Conservation (phyloP, 1,284 basidiomycete species). For the Sanghuangporus sanghuang region DNA sequence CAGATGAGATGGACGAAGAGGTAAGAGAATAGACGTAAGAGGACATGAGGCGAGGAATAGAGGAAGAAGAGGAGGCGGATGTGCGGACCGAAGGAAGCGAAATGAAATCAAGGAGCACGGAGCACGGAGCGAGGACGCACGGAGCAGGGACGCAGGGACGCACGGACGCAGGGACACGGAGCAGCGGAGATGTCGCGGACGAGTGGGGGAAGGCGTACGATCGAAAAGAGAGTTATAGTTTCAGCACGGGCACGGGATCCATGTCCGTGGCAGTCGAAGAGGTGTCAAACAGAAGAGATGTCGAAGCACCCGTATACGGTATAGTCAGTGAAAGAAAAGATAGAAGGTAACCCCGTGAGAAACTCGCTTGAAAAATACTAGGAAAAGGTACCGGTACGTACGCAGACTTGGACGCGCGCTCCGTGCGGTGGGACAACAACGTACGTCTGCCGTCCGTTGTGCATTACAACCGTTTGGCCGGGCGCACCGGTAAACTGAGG, state of each 20-base stretch:
- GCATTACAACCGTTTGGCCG: constrained; percentile 12
- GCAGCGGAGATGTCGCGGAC: not conserved
- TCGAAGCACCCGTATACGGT: not conserved
- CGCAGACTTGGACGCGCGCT: constrained; percentile 12
- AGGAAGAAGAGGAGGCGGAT: not conserved
- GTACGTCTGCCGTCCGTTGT: constrained; percentile 11
- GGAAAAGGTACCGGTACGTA: not conserved
- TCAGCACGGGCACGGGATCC: not conserved
- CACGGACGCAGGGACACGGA: too few species aligned
- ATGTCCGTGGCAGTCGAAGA: not conserved
- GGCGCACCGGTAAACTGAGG: constrained; percentile 2
- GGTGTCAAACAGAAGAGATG: not conserved
- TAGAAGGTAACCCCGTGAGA: not conserved
- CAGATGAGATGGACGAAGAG: too few species aligned
- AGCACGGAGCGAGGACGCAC: too few species aligned
- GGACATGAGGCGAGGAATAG: not conserved
- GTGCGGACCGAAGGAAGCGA: not conserved
- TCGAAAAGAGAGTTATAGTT: not conserved
- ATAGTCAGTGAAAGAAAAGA: not conserved
- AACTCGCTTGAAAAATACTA: not conserved
- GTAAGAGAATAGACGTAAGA: not conserved
- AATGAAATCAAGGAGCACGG: not conserved
- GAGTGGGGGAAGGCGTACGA: not conserved
- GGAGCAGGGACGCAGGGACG: too few species aligned
- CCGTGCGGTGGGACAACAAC: constrained; percentile 13